Evolutionary conservation across 768 basidiomycete species (phyloP), one percentile per base, ranked within the genome.

Genomic region (Kwoniella dejecticola): DNA sequence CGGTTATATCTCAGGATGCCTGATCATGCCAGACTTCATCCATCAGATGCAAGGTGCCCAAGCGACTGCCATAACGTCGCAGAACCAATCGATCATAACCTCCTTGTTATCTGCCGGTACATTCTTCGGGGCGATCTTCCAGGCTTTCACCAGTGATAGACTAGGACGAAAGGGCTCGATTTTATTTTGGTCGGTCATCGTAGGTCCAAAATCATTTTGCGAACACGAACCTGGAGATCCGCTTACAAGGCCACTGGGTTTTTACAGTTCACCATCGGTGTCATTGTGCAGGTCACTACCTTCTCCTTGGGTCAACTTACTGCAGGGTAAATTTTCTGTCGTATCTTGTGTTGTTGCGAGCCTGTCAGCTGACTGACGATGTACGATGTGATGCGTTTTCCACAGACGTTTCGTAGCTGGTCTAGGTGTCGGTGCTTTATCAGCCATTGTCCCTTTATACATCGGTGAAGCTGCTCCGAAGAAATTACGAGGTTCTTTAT

Each of bases 1-100:
- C 46, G 64, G 64, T 31, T 65, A 65, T 41, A 13, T 31, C 2
- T 69, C 87, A 85, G 89, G 88, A 82, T 89, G 87, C 69, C 77
- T 90, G 30, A 89, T 89, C 60, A 89, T 89, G 87, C 84, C 84
- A 7, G 88, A 89, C 74, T 90, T 90, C 75, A 82, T 88, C 67
- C 66, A 79, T 53, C 84, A 88, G 12, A 89, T 90, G 70, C 89
- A 88, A 30, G 80, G 85, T 68, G 15, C 41, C 10, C 52, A 82
- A 3, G 82, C 78, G 48, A 68, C 74, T 50, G 80, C 83, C 60
- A 79, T 91, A 10, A 84, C 85, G 2, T 83, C 84, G 60, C 84
- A 84, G 24, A 81, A 88, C 33, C 87, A 89, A 70, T 87, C 87
- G 0, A 87, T 89, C 50, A 90, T 90, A 55, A 89, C 89, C 0